Evolutionary conservation across 2,329 filamentous ascomycete genomes (phyloP), one percentile per base, ranked within the genome.

Genomic region (Botrytis cinerea): DNA sequence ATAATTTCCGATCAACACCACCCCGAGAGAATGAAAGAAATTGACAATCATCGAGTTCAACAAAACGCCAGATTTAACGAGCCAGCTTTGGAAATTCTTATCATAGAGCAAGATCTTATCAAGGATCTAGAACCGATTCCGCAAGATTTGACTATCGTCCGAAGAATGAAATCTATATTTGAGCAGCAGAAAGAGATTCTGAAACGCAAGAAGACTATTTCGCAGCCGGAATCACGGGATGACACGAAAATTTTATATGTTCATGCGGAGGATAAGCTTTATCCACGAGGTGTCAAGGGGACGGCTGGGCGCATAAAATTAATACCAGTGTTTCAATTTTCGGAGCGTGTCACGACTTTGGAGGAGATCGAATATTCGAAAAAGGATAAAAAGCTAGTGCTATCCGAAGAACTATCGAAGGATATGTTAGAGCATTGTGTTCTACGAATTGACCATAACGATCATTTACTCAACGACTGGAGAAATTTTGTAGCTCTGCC

Each of bases 321-420:
- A 25, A 69, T 69, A 69, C 66, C 66, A 10, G 22, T 57, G 3
- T 57, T 69, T 57, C 66, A 69, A 20, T 69, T 69, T n/a, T 28
- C 66, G 10, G 66, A 69, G 28, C 48, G 66, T 12, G 38, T 57
- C 20, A 43, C 51, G 18, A 45, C 28, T 69, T 14, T 12, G 2
- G 6, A 43, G 28, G 48, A 69, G n/a, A 69, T 69, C 48, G 14
- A 32, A 28, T 32, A 69, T 16, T 32, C 28, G 6, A 20, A 25
- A 18, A 25, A 57, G 18, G 48, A 12, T 14, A 14, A 43, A 25
- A 32, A 8, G 5, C 28, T 69, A 6, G 48, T 69, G 6, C 20
- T 69, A 5, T 69, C 66, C 8, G 18, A 22, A 69, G 20, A 32
- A 8, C 25, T 69, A 6, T 32, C 66, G 25, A 18, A 32, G 18